phyloP scores from a whole-genome alignment of 805 yeast species.

The Candida boidinii region DNA sequence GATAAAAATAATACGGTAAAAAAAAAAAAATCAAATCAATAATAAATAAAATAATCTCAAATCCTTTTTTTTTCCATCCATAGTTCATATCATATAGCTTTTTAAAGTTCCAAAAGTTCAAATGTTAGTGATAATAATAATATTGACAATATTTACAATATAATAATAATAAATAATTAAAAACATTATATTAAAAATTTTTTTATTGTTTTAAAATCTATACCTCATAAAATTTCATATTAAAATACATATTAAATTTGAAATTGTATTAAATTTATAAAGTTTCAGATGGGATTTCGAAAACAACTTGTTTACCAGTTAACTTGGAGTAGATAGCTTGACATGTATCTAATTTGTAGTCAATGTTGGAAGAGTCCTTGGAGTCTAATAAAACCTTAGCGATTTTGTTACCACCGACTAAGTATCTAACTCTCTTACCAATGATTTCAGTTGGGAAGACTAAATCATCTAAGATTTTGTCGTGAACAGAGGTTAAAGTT shows the following conservation, averaged over 20 bases:
- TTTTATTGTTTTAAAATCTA: no score
- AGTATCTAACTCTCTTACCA: slow-evolving; percentile 99
- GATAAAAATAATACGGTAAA: no score
- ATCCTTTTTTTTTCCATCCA: no score
- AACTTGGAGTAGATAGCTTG: slow-evolving; percentile 96
- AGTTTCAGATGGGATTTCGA: slow-evolving; percentile 73
- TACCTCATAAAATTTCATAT: no score
- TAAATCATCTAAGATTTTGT: slow-evolving; percentile 95
- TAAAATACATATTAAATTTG: background rate
- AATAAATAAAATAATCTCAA: no score
- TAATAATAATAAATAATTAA: no score
- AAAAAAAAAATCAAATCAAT: no score
- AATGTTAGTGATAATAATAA: no score
- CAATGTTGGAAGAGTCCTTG: slow-evolving; percentile 94
- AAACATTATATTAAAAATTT: no score
- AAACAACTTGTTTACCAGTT: slow-evolving; percentile 99
- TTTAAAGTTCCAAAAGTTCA: no score
- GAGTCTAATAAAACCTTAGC: slow-evolving; percentile 97
- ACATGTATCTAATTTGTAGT: slow-evolving; percentile 99
- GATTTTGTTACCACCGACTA: slow-evolving; percentile 97
- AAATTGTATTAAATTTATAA: slow-evolving; percentile 10
- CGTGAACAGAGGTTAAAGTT: slow-evolving; percentile 98
- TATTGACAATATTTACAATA: no score
- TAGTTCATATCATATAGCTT: no score
- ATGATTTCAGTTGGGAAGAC: slow-evolving; percentile 99